Percentiles rank a stretch among this genome's conserved stretches.
phyloP scores from a whole-genome alignment of 371 early-diverging fungal species.

The Zychaea mexicana region DNA sequence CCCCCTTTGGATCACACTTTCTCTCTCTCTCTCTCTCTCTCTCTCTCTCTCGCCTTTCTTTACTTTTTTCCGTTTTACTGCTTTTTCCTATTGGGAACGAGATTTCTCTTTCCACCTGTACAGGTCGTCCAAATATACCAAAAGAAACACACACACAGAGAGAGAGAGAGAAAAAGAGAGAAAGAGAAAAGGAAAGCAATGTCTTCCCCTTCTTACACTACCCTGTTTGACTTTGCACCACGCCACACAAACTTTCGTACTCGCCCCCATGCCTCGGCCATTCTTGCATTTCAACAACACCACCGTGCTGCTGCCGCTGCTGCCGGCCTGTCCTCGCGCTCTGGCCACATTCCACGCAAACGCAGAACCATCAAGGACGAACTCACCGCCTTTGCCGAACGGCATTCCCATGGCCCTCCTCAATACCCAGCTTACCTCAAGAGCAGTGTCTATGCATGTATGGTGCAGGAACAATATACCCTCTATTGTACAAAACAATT shows the following conservation, averaged over 20 bases:
- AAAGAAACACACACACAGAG: background rate
- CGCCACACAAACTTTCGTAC: constrained; percentile 8
- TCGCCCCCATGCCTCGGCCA: constrained; percentile 15
- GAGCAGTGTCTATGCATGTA: constrained; percentile 32
- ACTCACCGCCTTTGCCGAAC: constrained; percentile 5
- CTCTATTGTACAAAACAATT: constrained; percentile 7
- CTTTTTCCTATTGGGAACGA: too few species aligned
- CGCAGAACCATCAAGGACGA: constrained; percentile 18
- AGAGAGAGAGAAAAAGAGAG: background rate
- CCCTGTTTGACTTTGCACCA: constrained; percentile 12
- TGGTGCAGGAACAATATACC: constrained; percentile 37
- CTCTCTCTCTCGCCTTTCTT: too few species aligned
- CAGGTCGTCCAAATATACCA: too few species aligned
- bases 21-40: too few species aligned
- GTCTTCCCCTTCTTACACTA: constrained; percentile 9
- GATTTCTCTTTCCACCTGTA: too few species aligned
- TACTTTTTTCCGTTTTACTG: too few species aligned
- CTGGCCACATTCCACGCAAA: constrained; percentile 3
- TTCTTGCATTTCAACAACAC: constrained; percentile 11
- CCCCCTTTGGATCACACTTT: too few species aligned
- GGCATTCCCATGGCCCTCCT: constrained; percentile 20
- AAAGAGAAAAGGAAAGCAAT: background rate
- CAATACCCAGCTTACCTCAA: constrained; percentile 40
- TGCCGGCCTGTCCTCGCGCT: background rate
- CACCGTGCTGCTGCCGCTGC: background rate